Percentiles rank a stretch among this genome's conserved stretches.
phyloP scores from a whole-genome alignment of 1,284 basidiomycete genomes.

The Rhodotorula sp. region DNA sequence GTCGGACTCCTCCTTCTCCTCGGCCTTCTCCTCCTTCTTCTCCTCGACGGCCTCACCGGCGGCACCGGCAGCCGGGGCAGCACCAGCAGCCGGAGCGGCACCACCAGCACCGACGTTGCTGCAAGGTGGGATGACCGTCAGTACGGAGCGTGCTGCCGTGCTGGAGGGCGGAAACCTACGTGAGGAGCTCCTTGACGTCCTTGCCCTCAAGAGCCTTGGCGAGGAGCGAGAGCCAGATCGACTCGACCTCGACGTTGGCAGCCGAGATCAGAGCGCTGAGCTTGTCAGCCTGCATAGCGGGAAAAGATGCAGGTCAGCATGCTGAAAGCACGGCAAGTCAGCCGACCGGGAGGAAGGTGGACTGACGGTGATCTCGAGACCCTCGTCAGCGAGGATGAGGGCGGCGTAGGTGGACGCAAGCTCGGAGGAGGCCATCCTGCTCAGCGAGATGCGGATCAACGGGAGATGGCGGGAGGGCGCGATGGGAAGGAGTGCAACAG shows the following conservation, averaged over 20 bases:
- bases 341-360: not conserved
- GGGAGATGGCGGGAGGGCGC: not conserved
- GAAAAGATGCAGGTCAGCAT: not conserved
- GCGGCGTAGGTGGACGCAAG: constrained; percentile 61
- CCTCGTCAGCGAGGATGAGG: constrained; percentile 95
- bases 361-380: constrained; percentile 92
- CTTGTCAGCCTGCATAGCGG: constrained; percentile 76
- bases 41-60: constrained; percentile 62
- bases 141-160: constrained; percentile 56
- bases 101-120: constrained; percentile 41
- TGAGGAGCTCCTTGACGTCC: constrained; percentile 91
- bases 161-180: constrained; percentile 61
- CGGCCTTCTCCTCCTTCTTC: constrained; percentile 58
- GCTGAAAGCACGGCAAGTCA: not conserved
- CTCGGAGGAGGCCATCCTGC: constrained; percentile 34
- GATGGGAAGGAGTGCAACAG: no score
- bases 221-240: constrained; percentile 95
- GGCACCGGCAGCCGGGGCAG: constrained; percentile 55
- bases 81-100: constrained; percentile 66
- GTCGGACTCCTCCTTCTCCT: constrained; percentile 78
- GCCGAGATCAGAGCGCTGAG: constrained; percentile 77
- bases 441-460: not conserved
- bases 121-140: not conserved
- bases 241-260: constrained; percentile 82
- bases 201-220: constrained; percentile 98